Conservation (phyloP, 2,329 filamentous ascomycete genomes). For the Colletotrichum paranaense region DNA sequence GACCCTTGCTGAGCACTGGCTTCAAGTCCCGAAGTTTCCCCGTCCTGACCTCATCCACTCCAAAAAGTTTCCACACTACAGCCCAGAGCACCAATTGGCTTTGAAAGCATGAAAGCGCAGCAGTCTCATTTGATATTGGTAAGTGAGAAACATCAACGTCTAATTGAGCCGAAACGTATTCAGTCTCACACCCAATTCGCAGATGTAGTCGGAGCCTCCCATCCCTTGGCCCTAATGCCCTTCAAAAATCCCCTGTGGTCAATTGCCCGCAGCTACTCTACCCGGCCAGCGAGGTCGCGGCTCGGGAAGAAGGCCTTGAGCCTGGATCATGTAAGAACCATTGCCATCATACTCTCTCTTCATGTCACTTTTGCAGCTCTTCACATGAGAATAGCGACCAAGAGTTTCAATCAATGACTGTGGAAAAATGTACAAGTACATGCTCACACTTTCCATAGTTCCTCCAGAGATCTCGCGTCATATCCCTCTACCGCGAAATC, state of each 20-base stretch:
- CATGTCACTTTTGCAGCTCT: neutral
- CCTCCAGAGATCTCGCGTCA: slow-evolving; percentile 64
- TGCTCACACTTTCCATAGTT: slow-evolving; percentile 57
- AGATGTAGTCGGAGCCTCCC: slow-evolving; percentile 15
- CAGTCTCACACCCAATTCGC: neutral
- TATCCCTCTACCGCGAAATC: slow-evolving; percentile 69
- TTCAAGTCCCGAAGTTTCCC: slow-evolving; percentile 27
- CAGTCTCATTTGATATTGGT: neutral
- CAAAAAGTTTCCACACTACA: slow-evolving; percentile 26
- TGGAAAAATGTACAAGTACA: neutral
- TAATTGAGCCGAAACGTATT: neutral
- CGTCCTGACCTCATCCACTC: slow-evolving; percentile 32
- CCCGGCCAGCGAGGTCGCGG: slow-evolving; percentile 45
- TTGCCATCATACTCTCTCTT: neutral
- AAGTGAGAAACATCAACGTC: neutral
- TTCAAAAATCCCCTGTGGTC: slow-evolving; percentile 20
- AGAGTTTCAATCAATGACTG: no score
- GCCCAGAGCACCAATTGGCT: neutral
- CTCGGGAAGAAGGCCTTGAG: slow-evolving; percentile 58
- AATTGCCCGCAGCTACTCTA: slow-evolving; percentile 50
- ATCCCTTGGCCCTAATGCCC: slow-evolving; percentile 11
- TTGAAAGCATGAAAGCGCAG: neutral
- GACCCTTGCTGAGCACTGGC: neutral
- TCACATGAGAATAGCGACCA: neutral
- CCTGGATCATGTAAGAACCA: slow-evolving; percentile 66